phyloP scores from a whole-genome alignment of 345 rosid genomes.

The Stellera chamaejasme region DNA sequence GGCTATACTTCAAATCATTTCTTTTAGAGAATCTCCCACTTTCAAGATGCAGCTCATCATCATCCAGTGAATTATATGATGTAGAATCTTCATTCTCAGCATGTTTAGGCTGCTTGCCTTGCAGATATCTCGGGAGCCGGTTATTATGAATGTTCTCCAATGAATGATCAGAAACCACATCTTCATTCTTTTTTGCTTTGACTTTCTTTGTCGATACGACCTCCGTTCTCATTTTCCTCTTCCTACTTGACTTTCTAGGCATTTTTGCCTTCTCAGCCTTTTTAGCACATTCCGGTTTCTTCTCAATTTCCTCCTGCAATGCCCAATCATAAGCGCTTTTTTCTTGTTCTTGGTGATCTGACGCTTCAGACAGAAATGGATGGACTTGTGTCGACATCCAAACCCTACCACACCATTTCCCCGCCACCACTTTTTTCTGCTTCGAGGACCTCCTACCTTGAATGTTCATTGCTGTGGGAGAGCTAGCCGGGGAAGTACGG shows the following conservation, averaged over 20 bases:
- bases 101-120: slow-evolving; percentile 31
- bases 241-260: slow-evolving; percentile 47
- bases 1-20: slow-evolving; percentile 21
- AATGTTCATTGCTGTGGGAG: slow-evolving; percentile 29
- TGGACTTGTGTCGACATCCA: slow-evolving; percentile 99
- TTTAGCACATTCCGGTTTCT: slow-evolving; percentile 21
- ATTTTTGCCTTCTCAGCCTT: slow-evolving; percentile 25
- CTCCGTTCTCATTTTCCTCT: slow-evolving; percentile 49
- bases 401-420: slow-evolving; percentile 97
- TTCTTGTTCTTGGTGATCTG: slow-evolving; percentile 54
- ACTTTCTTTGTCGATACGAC: slow-evolving; percentile 38
- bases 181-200: slow-evolving; percentile 30
- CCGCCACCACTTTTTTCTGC: slow-evolving; percentile 79
- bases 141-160: slow-evolving; percentile 32
- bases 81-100: slow-evolving; percentile 27
- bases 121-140: slow-evolving; percentile 27
- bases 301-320: slow-evolving; percentile 39
- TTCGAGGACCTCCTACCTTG: slow-evolving; percentile 42
- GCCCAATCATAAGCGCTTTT: slow-evolving; percentile 26
- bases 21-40: slow-evolving; percentile 12
- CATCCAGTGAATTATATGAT: slow-evolving; percentile 38
- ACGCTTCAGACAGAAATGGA: slow-evolving; percentile 47
- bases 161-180: slow-evolving; percentile 49
- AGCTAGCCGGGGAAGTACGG: slow-evolving; percentile 50
- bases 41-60: slow-evolving; percentile 25